These are phyloP conservation scores for Ustulina deusta DNA, from an alignment of 2,329 filamentous ascomycete genomes.

Conservation along the genomic window DNA sequence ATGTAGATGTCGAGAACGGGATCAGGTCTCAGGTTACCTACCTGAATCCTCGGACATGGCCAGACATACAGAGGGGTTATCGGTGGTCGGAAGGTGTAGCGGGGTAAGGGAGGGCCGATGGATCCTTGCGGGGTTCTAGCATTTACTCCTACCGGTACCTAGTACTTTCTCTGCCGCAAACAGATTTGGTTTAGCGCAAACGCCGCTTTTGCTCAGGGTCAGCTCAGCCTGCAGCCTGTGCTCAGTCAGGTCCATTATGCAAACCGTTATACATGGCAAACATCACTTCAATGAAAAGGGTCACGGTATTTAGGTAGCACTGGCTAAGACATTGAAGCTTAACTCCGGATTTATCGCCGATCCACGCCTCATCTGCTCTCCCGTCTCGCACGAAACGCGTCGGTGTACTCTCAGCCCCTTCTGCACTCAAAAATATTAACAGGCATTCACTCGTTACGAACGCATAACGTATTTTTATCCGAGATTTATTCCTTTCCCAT, in stretches of 20 bases:
- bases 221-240: too few relatives aligned
- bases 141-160: too few relatives aligned
- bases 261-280: too few relatives aligned
- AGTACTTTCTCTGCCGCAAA: too few relatives aligned
- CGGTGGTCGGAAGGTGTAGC: neutral
- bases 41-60: constrained; percentile 9
- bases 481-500: neutral
- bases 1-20: neutral
- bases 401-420: constrained; percentile 1
- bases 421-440: constrained; percentile 3
- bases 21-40: too few relatives aligned
- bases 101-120: neutral
- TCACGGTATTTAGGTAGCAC: too few relatives aligned
- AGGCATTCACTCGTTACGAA: constrained; percentile 4
- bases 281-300: too few relatives aligned
- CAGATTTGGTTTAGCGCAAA: too few relatives aligned
- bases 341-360: constrained; percentile 4
- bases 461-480: neutral
- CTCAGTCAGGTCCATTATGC: too few relatives aligned
- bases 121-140: constrained; percentile 15
- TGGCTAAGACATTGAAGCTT: constrained; percentile 1
- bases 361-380: constrained; percentile 5
- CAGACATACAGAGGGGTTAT: too few relatives aligned
- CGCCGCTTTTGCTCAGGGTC: too few relatives aligned
- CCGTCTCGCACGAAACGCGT: constrained; percentile 1